Percentiles rank a stretch among this genome's conserved stretches.
Evolutionary conservation across 371 early-diverging fungal species (phyloP).

Genomic region (Apophysomyces sp.): DNA sequence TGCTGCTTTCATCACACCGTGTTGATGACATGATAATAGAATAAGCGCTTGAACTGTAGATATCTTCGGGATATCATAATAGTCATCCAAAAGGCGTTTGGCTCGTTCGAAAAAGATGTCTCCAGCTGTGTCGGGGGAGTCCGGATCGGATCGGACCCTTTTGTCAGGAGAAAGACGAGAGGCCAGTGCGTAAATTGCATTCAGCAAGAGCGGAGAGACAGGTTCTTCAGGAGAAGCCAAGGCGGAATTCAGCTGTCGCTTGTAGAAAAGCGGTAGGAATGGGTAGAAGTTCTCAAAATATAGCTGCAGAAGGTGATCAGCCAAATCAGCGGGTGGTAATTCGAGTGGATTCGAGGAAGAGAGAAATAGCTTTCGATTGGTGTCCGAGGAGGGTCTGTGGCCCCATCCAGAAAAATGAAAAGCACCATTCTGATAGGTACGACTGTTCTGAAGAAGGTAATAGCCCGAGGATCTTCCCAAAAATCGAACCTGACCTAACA

Average conservation of each 20-base stretch:
- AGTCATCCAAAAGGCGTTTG: slow-evolving; percentile 48
- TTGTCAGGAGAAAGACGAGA: slow-evolving; percentile 41
- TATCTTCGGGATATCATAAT: slow-evolving; percentile 56
- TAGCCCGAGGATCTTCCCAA: slow-evolving; percentile 49
- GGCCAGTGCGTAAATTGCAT: slow-evolving; percentile 52
- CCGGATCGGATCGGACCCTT: slow-evolving; percentile 32
- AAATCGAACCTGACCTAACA: slow-evolving; percentile 39
- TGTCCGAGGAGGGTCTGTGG: slow-evolving; percentile 10
- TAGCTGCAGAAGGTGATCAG: slow-evolving; percentile 45
- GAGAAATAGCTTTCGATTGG: neutral
- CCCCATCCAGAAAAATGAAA: slow-evolving; percentile 37
- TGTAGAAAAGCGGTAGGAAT: slow-evolving; percentile 55
- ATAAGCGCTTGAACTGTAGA: slow-evolving; percentile 63
- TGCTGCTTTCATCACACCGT: slow-evolving; percentile 50
- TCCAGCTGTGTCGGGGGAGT: slow-evolving; percentile 36
- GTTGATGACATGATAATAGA: slow-evolving; percentile 54
- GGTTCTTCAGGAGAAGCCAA: slow-evolving; percentile 13
- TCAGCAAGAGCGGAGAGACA: slow-evolving; percentile 43
- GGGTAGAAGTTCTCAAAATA: slow-evolving; percentile 60
- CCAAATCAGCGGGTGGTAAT: slow-evolving; percentile 53
- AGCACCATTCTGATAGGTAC: slow-evolving; percentile 45
- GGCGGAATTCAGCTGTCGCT: slow-evolving; percentile 17
- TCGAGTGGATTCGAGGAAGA: slow-evolving; percentile 25
- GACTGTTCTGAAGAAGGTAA: slow-evolving; percentile 43
- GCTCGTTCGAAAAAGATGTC: slow-evolving; percentile 50